phyloP scores from a whole-genome alignment of 306 rosid genomes.

The Vicia faba region DNA sequence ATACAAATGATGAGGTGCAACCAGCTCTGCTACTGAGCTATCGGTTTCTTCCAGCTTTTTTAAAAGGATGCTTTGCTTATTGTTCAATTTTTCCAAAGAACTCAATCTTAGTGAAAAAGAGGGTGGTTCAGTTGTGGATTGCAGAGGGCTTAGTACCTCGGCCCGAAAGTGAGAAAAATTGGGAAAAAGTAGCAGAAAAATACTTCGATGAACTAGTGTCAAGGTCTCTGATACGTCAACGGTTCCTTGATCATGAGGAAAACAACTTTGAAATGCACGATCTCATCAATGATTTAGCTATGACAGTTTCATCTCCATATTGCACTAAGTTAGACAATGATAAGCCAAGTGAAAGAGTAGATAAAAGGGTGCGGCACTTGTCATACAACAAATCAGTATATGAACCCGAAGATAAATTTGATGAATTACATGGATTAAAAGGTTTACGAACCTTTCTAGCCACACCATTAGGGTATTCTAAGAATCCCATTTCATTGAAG shows the following conservation, averaged over 20 bases:
- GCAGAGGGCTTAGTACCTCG: no score
- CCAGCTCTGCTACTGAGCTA: neutral
- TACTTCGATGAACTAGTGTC: no score
- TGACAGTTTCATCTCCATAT: neutral
- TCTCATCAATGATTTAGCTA: neutral
- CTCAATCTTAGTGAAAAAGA: no score
- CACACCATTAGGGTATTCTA: no score
- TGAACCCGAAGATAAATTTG: neutral
- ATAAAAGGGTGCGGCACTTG: neutral
- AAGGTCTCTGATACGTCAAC: neutral
- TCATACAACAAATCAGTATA: neutral
- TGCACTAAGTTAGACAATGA: neutral
- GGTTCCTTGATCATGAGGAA: neutral
- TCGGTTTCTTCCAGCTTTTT: no score
- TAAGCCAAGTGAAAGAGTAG: neutral
- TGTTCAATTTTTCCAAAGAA: no score
- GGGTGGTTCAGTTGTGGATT: no score
- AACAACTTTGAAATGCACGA: neutral
- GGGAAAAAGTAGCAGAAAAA: no score
- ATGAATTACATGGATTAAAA: neutral
- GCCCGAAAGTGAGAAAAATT: slow-evolving; percentile 27
- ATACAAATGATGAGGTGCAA: neutral
- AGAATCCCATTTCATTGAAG: no score
- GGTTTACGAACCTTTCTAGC: neutral
- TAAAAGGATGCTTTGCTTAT: no score